Conservation (phyloP, 176 grass and related monocot species). For the Ensete glaucum region DNA sequence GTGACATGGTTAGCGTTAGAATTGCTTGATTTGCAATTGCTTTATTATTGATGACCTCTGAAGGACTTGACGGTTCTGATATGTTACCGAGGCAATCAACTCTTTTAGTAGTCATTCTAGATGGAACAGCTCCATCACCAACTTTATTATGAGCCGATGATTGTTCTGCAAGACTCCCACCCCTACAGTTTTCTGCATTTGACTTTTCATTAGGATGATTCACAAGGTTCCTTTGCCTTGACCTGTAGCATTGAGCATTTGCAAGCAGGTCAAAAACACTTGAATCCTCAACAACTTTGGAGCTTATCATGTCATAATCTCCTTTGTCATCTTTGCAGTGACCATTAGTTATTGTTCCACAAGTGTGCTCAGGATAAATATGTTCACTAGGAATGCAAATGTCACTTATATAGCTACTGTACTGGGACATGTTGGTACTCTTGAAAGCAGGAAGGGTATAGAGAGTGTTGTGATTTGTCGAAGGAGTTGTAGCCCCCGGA, state of each 20-base stretch:
- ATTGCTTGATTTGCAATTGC: background rate
- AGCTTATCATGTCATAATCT: slow-evolving; percentile 22
- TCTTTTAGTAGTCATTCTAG: background rate
- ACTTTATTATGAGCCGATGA: background rate
- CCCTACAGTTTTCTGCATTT: slow-evolving; percentile 23
- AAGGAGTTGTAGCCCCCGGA: slow-evolving; percentile 48
- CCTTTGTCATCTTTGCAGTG: slow-evolving; percentile 28
- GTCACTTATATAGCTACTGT: slow-evolving; percentile 23
- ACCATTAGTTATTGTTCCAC: slow-evolving; percentile 20
- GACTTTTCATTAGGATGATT: slow-evolving; percentile 17
- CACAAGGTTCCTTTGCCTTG: slow-evolving; percentile 43
- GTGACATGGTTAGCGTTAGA: background rate
- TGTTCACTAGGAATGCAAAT: slow-evolving; percentile 28
- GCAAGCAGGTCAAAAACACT: slow-evolving; percentile 28
- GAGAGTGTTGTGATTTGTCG: slow-evolving; percentile 22
- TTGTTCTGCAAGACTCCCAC: slow-evolving; percentile 2
- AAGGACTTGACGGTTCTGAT: background rate
- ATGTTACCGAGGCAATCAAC: background rate
- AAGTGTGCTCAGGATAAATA: slow-evolving; percentile 19
- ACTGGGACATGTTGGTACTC: slow-evolving; percentile 8
- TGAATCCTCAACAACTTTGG: slow-evolving; percentile 27
- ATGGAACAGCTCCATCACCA: background rate
- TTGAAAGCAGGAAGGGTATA: slow-evolving; percentile 25
- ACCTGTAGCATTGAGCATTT: slow-evolving; percentile 56
- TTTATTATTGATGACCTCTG: background rate